Conservation (phyloP, 129 eudicot species). For the Daucus carota region DH1_v3.0 NC_030389.2:1459001-1459500, state of each 20-base stretch:
- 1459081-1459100: constrained; percentile 84
- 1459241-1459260: background rate
- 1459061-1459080: constrained; percentile 56
- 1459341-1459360: constrained; percentile 92
- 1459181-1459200: background rate
- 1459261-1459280: background rate
- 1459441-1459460: constrained; percentile 24
- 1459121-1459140: background rate
- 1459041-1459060: constrained; percentile 97
- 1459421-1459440: constrained; percentile 11
- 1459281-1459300: background rate
- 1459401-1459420: constrained; percentile 26
- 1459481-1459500: constrained; percentile 29
- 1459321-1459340: constrained; percentile 11
- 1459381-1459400: constrained; percentile 76
- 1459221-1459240: background rate
- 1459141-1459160: background rate
- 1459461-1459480: constrained; percentile 16
- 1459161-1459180: background rate
- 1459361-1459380: constrained; percentile 90
- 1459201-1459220: background rate
- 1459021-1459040: constrained; percentile 94
- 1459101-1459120: constrained; percentile 95
- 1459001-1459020: constrained; percentile 30
- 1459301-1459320: constrained; percentile 4